Percentiles rank a stretch among this genome's conserved stretches.
Conservation (phyloP, 495 filamentous ascomycete species). For the Tuber umbilicatum region DNA sequence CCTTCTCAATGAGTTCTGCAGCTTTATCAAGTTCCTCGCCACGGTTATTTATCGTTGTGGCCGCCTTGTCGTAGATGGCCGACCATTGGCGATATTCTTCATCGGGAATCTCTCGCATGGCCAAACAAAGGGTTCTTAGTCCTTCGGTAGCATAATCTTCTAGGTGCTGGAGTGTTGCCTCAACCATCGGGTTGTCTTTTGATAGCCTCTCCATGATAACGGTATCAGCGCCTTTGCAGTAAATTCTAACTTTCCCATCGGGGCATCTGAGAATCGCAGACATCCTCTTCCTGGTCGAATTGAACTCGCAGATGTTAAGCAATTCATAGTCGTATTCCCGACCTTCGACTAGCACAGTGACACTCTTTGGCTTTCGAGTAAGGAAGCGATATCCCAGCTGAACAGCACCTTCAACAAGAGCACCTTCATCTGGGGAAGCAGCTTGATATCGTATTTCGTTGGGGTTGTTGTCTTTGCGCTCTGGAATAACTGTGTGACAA, state of each 20-base stretch:
- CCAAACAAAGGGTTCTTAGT: slow-evolving; percentile 87
- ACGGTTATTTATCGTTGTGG: slow-evolving; percentile 85
- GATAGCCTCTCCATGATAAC: slow-evolving; percentile 87
- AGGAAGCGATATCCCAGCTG: slow-evolving; percentile 80
- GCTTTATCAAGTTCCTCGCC: slow-evolving; percentile 96
- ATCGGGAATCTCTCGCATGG: slow-evolving; percentile 89
- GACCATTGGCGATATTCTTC: slow-evolving; percentile 86
- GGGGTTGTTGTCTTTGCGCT: slow-evolving; percentile 65
- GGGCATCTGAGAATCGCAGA: slow-evolving; percentile 94
- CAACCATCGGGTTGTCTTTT: slow-evolving; percentile 69
- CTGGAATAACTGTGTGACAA: slow-evolving; percentile 97
- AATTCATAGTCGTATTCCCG: slow-evolving; percentile 78
- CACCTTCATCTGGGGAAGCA: slow-evolving; percentile 94
- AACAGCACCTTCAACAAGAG: slow-evolving; percentile 87
- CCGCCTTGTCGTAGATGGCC: slow-evolving; percentile 77
- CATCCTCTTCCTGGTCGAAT: slow-evolving; percentile 96
- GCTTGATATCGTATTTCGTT: slow-evolving; percentile 93
- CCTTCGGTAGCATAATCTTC: slow-evolving; percentile 98
- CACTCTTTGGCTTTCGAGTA: slow-evolving; percentile 78
- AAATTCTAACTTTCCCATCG: slow-evolving; percentile 87
- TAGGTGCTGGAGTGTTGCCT: slow-evolving; percentile 80
- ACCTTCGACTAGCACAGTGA: slow-evolving; percentile 68
- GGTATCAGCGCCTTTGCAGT: slow-evolving; percentile 96
- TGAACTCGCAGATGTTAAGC: slow-evolving; percentile 95
- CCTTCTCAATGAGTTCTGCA: slow-evolving; percentile 86